Conservation (phyloP, 495 filamentous ascomycete genomes). For the Neohortaea acidophila region DNA sequence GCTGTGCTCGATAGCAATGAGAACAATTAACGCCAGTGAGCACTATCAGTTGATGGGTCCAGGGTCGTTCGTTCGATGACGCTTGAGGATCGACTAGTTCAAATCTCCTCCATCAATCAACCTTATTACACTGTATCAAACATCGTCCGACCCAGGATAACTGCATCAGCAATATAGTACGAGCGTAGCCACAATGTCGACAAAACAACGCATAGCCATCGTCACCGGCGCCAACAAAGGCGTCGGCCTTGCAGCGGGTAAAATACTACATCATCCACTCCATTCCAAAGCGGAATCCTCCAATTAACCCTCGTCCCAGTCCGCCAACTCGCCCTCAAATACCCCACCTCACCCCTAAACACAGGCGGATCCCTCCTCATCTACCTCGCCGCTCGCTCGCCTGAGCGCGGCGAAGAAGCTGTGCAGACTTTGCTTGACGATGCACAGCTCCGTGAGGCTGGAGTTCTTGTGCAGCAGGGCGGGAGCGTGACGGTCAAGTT, state of each 20-base stretch:
- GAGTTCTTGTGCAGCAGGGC: constrained; percentile 29
- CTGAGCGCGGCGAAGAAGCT: constrained; percentile 29
- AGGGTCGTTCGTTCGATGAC: too few species aligned
- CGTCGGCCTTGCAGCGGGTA: constrained; percentile 20
- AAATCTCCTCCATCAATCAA: too few species aligned
- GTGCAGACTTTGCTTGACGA: constrained; percentile 28
- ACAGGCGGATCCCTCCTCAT: constrained; percentile 31
- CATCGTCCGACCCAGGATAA: too few species aligned
- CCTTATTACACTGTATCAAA: too few species aligned
- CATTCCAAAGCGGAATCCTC: background rate
- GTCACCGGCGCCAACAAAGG: constrained; percentile 28
- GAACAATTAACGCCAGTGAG: too few species aligned
- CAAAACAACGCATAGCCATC: constrained; percentile 20
- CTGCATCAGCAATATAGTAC: too few species aligned
- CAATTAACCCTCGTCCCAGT: constrained; percentile 16
- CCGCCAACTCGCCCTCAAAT: constrained; percentile 32
- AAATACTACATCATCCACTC: background rate
- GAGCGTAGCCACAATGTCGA: constrained; percentile 7
- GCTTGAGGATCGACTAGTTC: too few species aligned
- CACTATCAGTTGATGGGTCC: too few species aligned
- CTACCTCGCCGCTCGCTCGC: constrained; percentile 37
- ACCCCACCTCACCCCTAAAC: constrained; percentile 32
- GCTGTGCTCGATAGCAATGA: too few species aligned
- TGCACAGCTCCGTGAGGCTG: constrained; percentile 28
- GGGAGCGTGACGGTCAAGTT: constrained; percentile 31